These are phyloP conservation scores for Termitomyces sp. DNA, from an alignment of 768 basidiomycete species.

Conservation along the genomic window DNA sequence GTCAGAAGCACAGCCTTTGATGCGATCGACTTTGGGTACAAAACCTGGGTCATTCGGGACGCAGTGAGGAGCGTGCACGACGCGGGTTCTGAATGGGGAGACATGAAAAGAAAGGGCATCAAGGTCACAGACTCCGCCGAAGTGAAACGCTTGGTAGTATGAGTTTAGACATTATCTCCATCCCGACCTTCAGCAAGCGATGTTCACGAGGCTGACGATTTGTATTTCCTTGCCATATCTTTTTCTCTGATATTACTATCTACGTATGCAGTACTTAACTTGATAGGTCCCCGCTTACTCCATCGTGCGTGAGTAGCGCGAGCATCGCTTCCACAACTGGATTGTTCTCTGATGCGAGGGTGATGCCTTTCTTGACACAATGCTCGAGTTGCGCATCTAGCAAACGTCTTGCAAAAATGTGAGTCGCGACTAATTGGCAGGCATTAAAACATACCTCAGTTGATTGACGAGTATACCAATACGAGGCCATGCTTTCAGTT, in stretches of 20 bases:
- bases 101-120: conserved; percentile 29
- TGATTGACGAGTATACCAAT: conserved; percentile 89
- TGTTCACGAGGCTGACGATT: not conserved
- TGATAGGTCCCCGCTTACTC: conserved; percentile 8
- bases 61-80: conserved; percentile 38
- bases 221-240: not conserved
- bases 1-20: conserved; percentile 57
- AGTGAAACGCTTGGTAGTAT: conserved; percentile 17
- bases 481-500: conserved; percentile 78
- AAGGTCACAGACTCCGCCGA: conserved; percentile 23
- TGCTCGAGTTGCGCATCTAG: conserved; percentile 62
- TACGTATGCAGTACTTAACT: not conserved
- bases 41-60: conserved; percentile 43
- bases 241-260: not conserved
- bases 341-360: conserved; percentile 41
- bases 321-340: conserved; percentile 42
- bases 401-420: conserved; percentile 40
- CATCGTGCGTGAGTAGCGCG: conserved; percentile 18
- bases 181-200: not conserved
- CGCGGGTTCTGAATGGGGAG: conserved; percentile 28
- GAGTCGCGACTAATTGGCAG: not conserved
- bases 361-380: conserved; percentile 57
- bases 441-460: conserved; percentile 46
- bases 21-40: conserved; percentile 41
- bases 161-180: not conserved